These are phyloP conservation scores for Westerdykella ornata DNA, from an alignment of 2,329 filamentous ascomycete species.

Conservation along the genomic window DNA sequence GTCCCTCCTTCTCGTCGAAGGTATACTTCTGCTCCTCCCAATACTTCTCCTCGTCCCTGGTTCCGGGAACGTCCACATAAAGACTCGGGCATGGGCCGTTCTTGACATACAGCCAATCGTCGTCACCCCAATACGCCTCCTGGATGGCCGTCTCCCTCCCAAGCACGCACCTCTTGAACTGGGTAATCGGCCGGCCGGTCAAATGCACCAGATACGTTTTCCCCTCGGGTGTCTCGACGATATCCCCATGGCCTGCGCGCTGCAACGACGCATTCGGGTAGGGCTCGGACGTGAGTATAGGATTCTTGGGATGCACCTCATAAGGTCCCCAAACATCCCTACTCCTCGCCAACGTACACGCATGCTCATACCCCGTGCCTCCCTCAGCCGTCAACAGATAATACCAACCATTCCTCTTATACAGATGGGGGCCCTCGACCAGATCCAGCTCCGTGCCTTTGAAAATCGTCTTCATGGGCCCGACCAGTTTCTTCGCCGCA, in stretches of 20 bases:
- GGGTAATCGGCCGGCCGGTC: constrained; percentile 29
- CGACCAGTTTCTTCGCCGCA: constrained; percentile 45
- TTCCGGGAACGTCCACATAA: constrained; percentile 24
- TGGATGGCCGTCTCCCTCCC: constrained; percentile 45
- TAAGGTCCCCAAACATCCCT: constrained; percentile 39
- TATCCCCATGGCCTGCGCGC: constrained; percentile 34
- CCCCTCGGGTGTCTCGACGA: constrained; percentile 31
- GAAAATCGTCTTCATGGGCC: constrained; percentile 49
- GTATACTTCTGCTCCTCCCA: constrained; percentile 43
- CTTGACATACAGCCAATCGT: constrained; percentile 59
- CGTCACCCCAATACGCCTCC: constrained; percentile 52
- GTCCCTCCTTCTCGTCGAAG: constrained; percentile 40
- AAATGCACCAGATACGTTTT: constrained; percentile 33
- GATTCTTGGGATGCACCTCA: constrained; percentile 36
- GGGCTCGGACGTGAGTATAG: constrained; percentile 39
- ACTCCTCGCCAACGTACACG: constrained; percentile 36
- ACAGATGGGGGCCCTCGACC: constrained; percentile 34
- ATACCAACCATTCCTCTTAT: constrained; percentile 33
- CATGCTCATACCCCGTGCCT: constrained; percentile 39
- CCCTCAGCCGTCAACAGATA: constrained; percentile 35
- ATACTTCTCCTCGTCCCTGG: constrained; percentile 25
- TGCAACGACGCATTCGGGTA: constrained; percentile 29
- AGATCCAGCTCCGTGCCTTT: constrained; percentile 48
- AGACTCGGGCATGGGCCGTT: constrained; percentile 46
- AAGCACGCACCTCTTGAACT: constrained; percentile 30